Evolutionary conservation across 2,329 filamentous ascomycete genomes (phyloP).

Genomic region (Claviceps digitariae): DNA sequence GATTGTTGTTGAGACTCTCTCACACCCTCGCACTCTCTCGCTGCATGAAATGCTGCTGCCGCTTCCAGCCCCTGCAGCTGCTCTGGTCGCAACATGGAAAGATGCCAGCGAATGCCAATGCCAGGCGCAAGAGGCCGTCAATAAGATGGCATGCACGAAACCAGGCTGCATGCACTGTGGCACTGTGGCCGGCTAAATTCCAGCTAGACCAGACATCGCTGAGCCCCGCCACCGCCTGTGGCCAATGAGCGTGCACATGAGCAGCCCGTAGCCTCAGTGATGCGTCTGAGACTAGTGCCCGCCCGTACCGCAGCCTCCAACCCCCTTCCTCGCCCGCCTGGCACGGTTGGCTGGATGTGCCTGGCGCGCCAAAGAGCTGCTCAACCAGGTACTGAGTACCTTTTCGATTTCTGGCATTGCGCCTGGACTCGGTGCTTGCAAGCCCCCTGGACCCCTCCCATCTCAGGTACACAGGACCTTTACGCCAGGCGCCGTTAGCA

Average conservation of each 20-base stretch:
- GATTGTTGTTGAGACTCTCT: too few species aligned
- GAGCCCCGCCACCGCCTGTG: too few species aligned
- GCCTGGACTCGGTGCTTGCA: too few species aligned
- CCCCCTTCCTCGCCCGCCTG: not conserved
- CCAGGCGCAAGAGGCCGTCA: not conserved
- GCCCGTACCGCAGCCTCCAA: not conserved
- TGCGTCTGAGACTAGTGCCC: not conserved
- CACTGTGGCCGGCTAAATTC: too few species aligned
- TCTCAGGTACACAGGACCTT: not conserved
- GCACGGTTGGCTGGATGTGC: too few species aligned
- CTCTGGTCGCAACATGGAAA: not conserved
- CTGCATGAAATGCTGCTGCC: too few species aligned
- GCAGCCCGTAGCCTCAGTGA: not conserved
- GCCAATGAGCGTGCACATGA: not conserved
- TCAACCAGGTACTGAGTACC: not conserved
- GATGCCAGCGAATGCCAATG: not conserved
- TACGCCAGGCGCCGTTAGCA: not conserved
- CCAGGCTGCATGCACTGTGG: too few species aligned
- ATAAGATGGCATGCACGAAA: not conserved
- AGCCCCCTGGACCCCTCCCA: not conserved
- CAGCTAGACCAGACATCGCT: too few species aligned
- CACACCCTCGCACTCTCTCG: too few species aligned
- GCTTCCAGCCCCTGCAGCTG: too few species aligned
- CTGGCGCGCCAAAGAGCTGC: not conserved
- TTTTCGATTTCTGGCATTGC: not conserved